Evolutionary conservation across 2,329 filamentous ascomycete species (phyloP).

Genomic region (Verticillium alfalfae): DNA sequence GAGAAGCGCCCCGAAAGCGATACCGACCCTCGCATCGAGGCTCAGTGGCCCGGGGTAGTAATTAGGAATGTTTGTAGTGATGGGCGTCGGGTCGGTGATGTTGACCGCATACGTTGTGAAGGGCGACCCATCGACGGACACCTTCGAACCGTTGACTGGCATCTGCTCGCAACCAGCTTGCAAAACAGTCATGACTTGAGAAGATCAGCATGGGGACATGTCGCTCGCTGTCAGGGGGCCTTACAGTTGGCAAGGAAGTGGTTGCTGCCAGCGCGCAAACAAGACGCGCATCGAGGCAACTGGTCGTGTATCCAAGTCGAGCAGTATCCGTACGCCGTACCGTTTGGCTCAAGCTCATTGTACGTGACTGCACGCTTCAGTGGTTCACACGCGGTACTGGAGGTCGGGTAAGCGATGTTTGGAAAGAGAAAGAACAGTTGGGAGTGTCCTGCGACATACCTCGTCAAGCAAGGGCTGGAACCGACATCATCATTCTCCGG

Average conservation of each 20-base stretch:
- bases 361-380: constrained; percentile 41
- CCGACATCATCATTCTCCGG: constrained; percentile 33
- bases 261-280: constrained; percentile 31
- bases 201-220: background rate
- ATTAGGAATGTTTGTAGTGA: constrained; percentile 29
- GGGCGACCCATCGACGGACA: constrained; percentile 44
- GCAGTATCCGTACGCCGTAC: constrained; percentile 49
- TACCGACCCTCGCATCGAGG: constrained; percentile 52
- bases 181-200: constrained; percentile 41
- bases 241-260: constrained; percentile 50
- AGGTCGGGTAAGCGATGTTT: background rate
- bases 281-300: constrained; percentile 39
- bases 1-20: constrained; percentile 46
- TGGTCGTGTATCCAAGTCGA: constrained; percentile 34
- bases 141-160: constrained; percentile 35
- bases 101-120: constrained; percentile 45
- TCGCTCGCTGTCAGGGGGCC: constrained; percentile 20
- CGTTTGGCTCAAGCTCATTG: constrained; percentile 41
- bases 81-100: constrained; percentile 42
- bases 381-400: constrained; percentile 48
- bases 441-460: no score
- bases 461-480: constrained; percentile 45
- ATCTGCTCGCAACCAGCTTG: constrained; percentile 51
- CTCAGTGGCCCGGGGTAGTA: constrained; percentile 42
- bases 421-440: background rate